Percentiles rank a stretch among this genome's conserved stretches.
These are phyloP conservation scores for Trifolium repens DNA, from an alignment of 306 rosid genomes.

Conservation along the genomic window DNA sequence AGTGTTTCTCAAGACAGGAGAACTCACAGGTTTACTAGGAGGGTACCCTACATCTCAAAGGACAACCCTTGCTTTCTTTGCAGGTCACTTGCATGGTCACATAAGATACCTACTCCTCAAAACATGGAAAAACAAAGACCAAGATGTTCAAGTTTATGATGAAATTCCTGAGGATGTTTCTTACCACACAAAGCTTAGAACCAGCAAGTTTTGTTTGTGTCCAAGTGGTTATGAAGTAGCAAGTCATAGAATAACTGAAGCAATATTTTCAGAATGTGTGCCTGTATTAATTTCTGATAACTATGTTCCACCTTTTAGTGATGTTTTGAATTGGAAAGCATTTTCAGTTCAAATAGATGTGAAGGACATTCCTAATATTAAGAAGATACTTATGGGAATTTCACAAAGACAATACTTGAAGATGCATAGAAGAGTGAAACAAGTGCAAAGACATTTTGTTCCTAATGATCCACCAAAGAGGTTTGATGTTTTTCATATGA, in stretches of 20 bases:
- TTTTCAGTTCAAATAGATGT: slow-evolving; percentile 56
- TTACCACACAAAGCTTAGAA: slow-evolving; percentile 52
- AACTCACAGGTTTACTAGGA: slow-evolving; percentile 45
- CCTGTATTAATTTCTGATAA: slow-evolving; percentile 63
- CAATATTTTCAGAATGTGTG: slow-evolving; percentile 65
- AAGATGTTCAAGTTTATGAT: slow-evolving; percentile 59
- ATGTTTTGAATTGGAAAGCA: slow-evolving; percentile 60
- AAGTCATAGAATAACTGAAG: slow-evolving; percentile 65
- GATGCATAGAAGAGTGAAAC: slow-evolving; percentile 52
- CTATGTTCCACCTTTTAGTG: slow-evolving; percentile 62
- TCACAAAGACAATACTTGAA: slow-evolving; percentile 52
- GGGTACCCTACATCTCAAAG: slow-evolving; percentile 53
- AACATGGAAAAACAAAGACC: slow-evolving; percentile 62
- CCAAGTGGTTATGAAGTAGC: slow-evolving; percentile 70
- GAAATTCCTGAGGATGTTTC: slow-evolving; percentile 49
- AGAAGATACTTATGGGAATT: slow-evolving; percentile 57
- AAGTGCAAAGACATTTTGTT: slow-evolving; percentile 66
- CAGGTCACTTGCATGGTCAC: slow-evolving; percentile 62
- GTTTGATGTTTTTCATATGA: slow-evolving; percentile 64
- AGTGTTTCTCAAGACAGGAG: slow-evolving; percentile 47
- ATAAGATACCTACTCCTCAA: slow-evolving; percentile 53
- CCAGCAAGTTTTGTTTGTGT: slow-evolving; percentile 65
- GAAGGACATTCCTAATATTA: slow-evolving; percentile 58
- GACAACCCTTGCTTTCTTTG: slow-evolving; percentile 62
- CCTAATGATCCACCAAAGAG: slow-evolving; percentile 60